Conservation (phyloP, 805 yeast genomes). For the Metschnikowia amazonensis region DNA sequence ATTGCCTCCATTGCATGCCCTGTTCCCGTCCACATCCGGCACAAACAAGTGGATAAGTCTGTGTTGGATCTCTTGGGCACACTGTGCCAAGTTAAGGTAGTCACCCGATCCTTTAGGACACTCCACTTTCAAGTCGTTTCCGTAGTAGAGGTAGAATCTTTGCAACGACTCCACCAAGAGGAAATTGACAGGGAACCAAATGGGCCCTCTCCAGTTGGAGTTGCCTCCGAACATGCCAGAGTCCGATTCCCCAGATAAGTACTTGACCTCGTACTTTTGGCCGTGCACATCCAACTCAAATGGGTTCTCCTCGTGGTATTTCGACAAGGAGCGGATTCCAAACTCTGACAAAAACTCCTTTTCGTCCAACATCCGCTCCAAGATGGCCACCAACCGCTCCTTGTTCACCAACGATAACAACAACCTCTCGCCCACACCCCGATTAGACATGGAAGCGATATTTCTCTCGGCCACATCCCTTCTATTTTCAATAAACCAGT, state of each 20-base stretch:
- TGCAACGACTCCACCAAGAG: slow-evolving; percentile 81
- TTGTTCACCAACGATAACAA: slow-evolving; percentile 75
- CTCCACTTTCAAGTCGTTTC: slow-evolving; percentile 78
- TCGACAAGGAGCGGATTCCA: slow-evolving; percentile 86
- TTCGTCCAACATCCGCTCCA: slow-evolving; percentile 80
- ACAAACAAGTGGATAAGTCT: slow-evolving; percentile 74
- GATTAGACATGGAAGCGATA: slow-evolving; percentile 75
- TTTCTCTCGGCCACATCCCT: slow-evolving; percentile 71
- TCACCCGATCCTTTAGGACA: slow-evolving; percentile 85
- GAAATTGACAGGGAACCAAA: slow-evolving; percentile 93
- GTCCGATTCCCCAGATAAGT: slow-evolving; percentile 85
- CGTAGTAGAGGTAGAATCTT: slow-evolving; percentile 83
- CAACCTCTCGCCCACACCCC: slow-evolving; percentile 81
- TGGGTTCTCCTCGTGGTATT: slow-evolving; percentile 80
- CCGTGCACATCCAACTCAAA: slow-evolving; percentile 82
- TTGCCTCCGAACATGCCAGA: slow-evolving; percentile 95
- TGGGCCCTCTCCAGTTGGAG: slow-evolving; percentile 96
- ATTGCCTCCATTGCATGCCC: slow-evolving; percentile 78
- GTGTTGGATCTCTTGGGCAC: slow-evolving; percentile 87
- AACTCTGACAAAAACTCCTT: slow-evolving; percentile 77
- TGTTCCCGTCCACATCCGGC: slow-evolving; percentile 58
- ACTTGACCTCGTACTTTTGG: slow-evolving; percentile 61
- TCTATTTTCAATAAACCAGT: slow-evolving; percentile 77
- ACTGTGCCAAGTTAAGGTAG: slow-evolving; percentile 73
- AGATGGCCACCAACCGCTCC: slow-evolving; percentile 71